Conservation (phyloP, 352 stramenopile species). For the Thalassiosira hispida region DNA sequence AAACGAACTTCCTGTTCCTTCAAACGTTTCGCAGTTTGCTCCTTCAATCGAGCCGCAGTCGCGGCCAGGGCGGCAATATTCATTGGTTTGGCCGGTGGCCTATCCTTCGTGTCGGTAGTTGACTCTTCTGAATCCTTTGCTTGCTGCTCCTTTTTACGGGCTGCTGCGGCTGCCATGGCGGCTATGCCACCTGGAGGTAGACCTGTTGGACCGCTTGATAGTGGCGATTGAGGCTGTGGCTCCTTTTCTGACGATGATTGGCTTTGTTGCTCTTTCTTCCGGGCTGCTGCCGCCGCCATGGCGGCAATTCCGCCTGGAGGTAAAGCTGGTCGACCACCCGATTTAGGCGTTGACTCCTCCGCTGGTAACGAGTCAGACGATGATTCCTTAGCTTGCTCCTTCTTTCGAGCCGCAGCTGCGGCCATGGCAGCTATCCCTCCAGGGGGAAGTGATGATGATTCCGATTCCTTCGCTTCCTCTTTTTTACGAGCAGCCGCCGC, state of each 20-base stretch:
- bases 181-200: not conserved
- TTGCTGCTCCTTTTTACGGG: too few relatives aligned
- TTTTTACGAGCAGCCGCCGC: too few relatives aligned
- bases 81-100: too few relatives aligned
- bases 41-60: constrained; percentile 2
- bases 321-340: not conserved
- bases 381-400: not conserved
- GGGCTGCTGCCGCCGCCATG: not conserved
- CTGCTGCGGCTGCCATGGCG: constrained; percentile 3
- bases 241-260: too few relatives aligned
- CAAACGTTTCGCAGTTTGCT: too few relatives aligned
- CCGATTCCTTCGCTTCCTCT: not conserved
- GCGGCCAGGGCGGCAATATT: constrained; percentile 7
- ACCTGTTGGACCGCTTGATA: too few relatives aligned
- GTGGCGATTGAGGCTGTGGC: too few relatives aligned
- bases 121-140: too few relatives aligned
- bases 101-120: not conserved
- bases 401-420: constrained; percentile 6
- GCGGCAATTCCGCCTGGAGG: not conserved
- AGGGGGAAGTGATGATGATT: not conserved
- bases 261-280: not conserved
- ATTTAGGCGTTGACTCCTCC: too few relatives aligned
- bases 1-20: too few relatives aligned
- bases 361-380: too few relatives aligned
- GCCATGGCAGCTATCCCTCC: constrained; percentile 15